Base-by-base conservation (phyloP, 352 stramenopile genomes). In the Pythium utonaiense region DNA sequence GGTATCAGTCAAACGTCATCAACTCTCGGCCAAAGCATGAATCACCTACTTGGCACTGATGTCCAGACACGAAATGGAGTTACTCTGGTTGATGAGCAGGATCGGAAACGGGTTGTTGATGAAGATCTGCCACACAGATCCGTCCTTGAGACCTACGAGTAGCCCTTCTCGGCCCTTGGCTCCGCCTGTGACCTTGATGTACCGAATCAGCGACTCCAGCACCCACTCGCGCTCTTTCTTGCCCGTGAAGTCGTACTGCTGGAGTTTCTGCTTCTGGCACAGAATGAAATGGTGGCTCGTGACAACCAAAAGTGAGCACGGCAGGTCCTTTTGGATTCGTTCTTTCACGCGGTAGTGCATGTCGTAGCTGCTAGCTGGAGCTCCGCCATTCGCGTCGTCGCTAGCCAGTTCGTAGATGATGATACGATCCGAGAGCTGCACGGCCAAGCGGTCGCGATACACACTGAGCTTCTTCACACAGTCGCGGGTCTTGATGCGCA, bases 91-190 rank as follows among this genome's bases (percentile, higher is more conserved):
- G 60, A 97, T 93, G 13, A 98, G 67, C 45, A 92, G 78, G 42
- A 98, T 91, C 14, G 93, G 95, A 60, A 98, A 98, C 33, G 92
- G 82, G 63, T 98, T 98, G 70, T 98, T 89, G 62, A 98, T 83
- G 74, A 97, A 98, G 31, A 98, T 88, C 56, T 97, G 90, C 65
- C 93, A 89, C 6, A 98, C 83, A 0, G 76, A 81, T 28, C 95
- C 95, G 65, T 96, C 85, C 31, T 97, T 89, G n/a, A 98, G 74
- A 1, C 93, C 93, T 12, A 98, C 82, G 0, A 98, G 76, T 22
- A 98, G 58, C 0, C 87, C 93, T 71, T 98, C 93, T 14, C 75
- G 75, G 30, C 93, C 90, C 16, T 82, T 76, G 34, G 89, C 86
- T n/a, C 90, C 93, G 17, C 93, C 92, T 6, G 89, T 94, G 36